Evolutionary conservation across 228 moss, liverwort and hornwort species (phyloP).

Genomic region (Sphagnum fallax): DNA sequence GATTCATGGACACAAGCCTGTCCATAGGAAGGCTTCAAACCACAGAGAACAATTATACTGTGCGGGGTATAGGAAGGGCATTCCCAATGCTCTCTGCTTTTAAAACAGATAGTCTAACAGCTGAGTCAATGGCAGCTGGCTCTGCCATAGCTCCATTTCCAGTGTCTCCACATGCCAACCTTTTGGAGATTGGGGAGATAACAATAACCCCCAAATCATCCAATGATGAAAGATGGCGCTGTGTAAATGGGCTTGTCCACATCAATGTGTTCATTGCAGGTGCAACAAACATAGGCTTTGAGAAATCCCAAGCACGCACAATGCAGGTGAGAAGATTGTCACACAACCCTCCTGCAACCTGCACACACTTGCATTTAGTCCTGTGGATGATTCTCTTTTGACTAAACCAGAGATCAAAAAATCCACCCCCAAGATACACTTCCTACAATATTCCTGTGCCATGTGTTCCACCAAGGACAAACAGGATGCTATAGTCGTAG

Average conservation of each 20-base stretch:
- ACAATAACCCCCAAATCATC: constrained; percentile 72
- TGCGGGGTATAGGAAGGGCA: constrained; percentile 23
- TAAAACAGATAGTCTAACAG: constrained; percentile 61
- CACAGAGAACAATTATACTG: constrained; percentile 6
- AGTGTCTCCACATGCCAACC: constrained; percentile 85
- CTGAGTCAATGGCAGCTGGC: constrained; percentile 80
- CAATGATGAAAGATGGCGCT: constrained; percentile 55
- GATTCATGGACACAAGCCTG: no score
- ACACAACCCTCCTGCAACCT: constrained; percentile 89
- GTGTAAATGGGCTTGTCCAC: constrained; percentile 95
- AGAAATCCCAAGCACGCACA: constrained; percentile 94
- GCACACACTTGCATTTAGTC: not conserved
- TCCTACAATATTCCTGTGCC: not conserved
- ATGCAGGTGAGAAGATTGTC: constrained; percentile 97
- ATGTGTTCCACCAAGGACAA: not conserved
- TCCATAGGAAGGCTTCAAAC: constrained; percentile 1
- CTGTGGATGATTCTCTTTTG: not conserved
- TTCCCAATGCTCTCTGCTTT: constrained; percentile 27
- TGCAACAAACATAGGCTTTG: constrained; percentile 87
- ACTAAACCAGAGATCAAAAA: not conserved
- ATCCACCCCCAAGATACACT: not conserved
- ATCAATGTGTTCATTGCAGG: constrained; percentile 99
- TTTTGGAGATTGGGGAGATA: constrained; percentile 80
- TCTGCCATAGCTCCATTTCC: constrained; percentile 99
- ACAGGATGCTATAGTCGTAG: not conserved